Percentiles rank a stretch among this genome's conserved stretches.
These are phyloP conservation scores for Acacia crassicarpa DNA, from an alignment of 306 rosid genomes.

Conservation along the genomic window DNA sequence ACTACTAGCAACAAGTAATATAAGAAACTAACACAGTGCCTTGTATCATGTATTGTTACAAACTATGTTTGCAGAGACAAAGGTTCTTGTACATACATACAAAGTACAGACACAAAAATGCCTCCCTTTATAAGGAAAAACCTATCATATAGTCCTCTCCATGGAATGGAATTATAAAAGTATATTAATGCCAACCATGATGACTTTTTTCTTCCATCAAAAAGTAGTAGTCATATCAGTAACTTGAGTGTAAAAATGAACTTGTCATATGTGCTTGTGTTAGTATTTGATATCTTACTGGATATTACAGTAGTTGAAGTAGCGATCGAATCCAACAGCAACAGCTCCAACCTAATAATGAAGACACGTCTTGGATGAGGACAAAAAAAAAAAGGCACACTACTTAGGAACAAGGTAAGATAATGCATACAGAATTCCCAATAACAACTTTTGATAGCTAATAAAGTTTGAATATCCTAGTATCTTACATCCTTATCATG, in stretches of 20 bases:
- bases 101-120: slow-evolving; percentile 2
- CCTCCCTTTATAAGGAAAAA: not conserved
- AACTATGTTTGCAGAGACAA: not conserved
- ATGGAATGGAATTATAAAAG: not conserved
- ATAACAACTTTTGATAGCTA: slow-evolving; percentile 10
- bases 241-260: slow-evolving; percentile 8
- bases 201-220: slow-evolving; percentile 13
- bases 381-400: not conserved
- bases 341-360: slow-evolving; percentile 87
- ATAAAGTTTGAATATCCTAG: slow-evolving; percentile 22
- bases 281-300: slow-evolving; percentile 69
- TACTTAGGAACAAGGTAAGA: not conserved
- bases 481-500: slow-evolving; percentile 74
- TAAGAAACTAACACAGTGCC: not conserved
- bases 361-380: not conserved
- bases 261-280: slow-evolving; percentile 16
- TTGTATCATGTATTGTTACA: not conserved
- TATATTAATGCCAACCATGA: slow-evolving; percentile 24
- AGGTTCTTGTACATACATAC: slow-evolving; percentile 1
- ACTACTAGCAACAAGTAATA: too few relatives aligned
- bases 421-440: not conserved
- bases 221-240: not conserved
- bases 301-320: slow-evolving; percentile 92
- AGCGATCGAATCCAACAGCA: slow-evolving; percentile 97
- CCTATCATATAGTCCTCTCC: not conserved